Evolutionary conservation across 345 rosid species (phyloP).

Genomic region (Arabis alpina): DNA sequence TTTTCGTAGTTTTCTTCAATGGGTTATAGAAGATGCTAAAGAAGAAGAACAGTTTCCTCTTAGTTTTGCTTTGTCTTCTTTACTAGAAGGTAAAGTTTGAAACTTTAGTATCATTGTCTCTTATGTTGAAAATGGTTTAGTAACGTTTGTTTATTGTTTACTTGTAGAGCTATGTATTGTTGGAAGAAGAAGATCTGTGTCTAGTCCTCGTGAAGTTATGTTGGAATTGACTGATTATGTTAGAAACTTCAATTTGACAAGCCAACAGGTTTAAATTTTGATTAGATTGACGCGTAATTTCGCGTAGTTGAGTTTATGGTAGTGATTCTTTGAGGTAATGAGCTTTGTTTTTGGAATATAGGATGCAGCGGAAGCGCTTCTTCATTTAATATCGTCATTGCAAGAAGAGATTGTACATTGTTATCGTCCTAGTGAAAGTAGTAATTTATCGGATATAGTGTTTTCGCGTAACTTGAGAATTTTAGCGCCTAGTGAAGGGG

Average conservation of each 20-base stretch:
- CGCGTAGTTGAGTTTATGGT: not conserved
- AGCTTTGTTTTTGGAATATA: conserved; percentile 36
- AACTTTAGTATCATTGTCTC: not conserved
- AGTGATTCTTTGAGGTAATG: conserved; percentile 8
- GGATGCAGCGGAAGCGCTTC: conserved; percentile 97
- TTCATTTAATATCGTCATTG: conserved; percentile 75
- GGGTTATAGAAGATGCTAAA: conserved; percentile 56
- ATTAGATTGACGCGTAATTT: not conserved
- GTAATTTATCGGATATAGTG: conserved; percentile 52
- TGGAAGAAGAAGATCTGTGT: conserved; percentile 49
- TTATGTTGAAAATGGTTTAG: not conserved
- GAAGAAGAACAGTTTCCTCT: conserved; percentile 60
- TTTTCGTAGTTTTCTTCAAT: conserved; percentile 65
- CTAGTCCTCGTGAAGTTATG: conserved; percentile 76
- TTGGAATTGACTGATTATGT: conserved; percentile 59
- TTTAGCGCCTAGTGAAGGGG: conserved; percentile 44
- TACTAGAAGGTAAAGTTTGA: conserved; percentile 55
- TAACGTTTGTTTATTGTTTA: not conserved
- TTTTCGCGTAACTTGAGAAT: conserved; percentile 56
- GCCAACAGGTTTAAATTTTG: conserved; percentile 66
- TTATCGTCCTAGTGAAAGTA: conserved; percentile 52
- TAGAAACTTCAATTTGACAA: conserved; percentile 68
- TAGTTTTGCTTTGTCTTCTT: conserved; percentile 59
- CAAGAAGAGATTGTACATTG: conserved; percentile 69
- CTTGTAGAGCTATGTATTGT: conserved; percentile 51